These are phyloP conservation scores for Geranomyces variabilis DNA, from an alignment of 192 early-diverging fungal species.

Conservation along the genomic window DNA sequence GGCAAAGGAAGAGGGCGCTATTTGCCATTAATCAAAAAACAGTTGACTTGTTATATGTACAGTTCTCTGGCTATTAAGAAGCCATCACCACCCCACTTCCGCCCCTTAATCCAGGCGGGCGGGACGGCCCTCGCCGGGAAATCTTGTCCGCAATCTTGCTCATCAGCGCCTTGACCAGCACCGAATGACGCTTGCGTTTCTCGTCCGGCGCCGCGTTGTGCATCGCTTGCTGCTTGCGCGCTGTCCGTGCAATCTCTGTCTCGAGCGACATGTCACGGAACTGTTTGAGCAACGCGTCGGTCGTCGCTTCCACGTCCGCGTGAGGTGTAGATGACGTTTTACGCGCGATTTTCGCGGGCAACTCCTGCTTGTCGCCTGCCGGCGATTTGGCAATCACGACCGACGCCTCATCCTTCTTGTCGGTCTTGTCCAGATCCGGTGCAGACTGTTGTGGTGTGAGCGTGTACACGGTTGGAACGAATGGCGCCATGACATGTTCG, in stretches of 20 bases:
- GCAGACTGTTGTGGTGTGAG: slow-evolving; percentile 8
- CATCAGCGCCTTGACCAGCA: slow-evolving; percentile 21
- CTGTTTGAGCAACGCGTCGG: slow-evolving; percentile 19
- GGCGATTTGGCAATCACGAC: no score
- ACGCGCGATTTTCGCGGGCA: no score
- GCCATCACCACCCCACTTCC: no score
- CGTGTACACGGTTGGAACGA: neutral
- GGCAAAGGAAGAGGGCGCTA: no score
- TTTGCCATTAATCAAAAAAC: no score
- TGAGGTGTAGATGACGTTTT: neutral
- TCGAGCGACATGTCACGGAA: slow-evolving; percentile 12
- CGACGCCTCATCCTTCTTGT: neutral
- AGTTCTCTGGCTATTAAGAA: no score
- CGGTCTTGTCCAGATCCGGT: neutral
- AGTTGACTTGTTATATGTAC: no score
- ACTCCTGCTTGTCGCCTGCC: no score
- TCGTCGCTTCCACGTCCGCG: neutral
- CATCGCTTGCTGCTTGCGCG: neutral
- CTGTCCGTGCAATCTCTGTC: neutral
- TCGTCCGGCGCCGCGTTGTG: neutral
- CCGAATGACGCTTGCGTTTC: slow-evolving; percentile 8
- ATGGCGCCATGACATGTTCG: slow-evolving; percentile 5
- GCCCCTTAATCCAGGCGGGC: no score
- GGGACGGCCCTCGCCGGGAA: neutral
- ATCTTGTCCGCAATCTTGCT: slow-evolving; percentile 12